Evolutionary conservation across 2,329 filamentous ascomycete species (phyloP).

Genomic region (Pyrenophora seminiperda): DNA sequence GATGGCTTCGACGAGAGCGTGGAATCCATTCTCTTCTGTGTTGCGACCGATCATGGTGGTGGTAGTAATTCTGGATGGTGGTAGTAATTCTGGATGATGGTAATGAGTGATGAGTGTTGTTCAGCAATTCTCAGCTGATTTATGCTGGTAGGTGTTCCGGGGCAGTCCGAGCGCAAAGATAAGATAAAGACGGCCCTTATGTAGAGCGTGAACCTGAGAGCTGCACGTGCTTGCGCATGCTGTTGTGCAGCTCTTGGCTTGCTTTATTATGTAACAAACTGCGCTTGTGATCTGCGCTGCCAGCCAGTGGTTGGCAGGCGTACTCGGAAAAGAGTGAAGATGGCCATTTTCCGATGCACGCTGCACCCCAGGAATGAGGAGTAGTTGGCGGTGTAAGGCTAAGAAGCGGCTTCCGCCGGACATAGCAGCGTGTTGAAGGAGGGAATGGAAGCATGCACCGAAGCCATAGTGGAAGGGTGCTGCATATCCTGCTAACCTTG

Average conservation of each 20-base stretch:
- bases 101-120: background rate
- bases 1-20: conserved; percentile 73
- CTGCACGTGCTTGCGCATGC: background rate
- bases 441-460: conserved; percentile 10
- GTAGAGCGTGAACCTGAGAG: conserved; percentile 10
- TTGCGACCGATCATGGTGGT: conserved; percentile 31
- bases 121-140: background rate
- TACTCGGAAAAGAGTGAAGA: conserved; percentile 2
- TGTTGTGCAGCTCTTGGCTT: conserved; percentile 12
- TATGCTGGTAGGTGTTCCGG: background rate
- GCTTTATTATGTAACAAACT: conserved; percentile 39
- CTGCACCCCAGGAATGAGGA: background rate
- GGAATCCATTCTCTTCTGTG: conserved; percentile 56
- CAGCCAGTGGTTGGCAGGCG: conserved; percentile 25
- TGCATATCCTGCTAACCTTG: conserved; percentile 5
- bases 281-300: conserved; percentile 26
- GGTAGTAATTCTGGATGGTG: no score
- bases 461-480: conserved; percentile 10
- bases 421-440: conserved; percentile 20
- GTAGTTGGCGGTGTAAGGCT: conserved; percentile 11
- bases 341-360: conserved; percentile 6
- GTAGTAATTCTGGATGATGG: background rate
- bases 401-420: conserved; percentile 33
- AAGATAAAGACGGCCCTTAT: conserved; percentile 13
- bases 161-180: conserved; percentile 3